These are phyloP conservation scores for Aeschynomene evenia DNA, from an alignment of 306 rosid genomes.

Conservation along the genomic window DNA sequence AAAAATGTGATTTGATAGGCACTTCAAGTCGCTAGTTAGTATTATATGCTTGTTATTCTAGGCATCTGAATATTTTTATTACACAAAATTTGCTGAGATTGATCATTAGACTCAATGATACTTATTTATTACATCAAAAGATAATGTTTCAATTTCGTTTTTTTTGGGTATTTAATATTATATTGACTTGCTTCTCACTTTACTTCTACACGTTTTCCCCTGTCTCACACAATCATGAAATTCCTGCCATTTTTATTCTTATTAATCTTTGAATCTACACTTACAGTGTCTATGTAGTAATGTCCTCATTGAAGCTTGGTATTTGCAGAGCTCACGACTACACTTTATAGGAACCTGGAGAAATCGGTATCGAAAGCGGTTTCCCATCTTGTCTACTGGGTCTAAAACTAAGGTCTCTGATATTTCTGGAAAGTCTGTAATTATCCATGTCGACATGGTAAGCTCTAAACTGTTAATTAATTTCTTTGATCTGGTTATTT, in stretches of 20 bases:
- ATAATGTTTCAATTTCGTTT: neutral
- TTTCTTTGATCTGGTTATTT: conserved; percentile 7
- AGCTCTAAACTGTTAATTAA: conserved; percentile 4
- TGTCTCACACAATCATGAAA: neutral
- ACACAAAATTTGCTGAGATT: conserved; percentile 7
- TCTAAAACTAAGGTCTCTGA: conserved; percentile 35
- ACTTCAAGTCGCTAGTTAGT: too few relatives aligned
- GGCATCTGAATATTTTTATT: neutral
- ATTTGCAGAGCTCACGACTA: conserved; percentile 78
- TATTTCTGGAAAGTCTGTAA: conserved; percentile 37
- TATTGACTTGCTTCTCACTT: conserved; percentile 18
- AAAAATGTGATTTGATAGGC: too few relatives aligned
- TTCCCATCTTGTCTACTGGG: conserved; percentile 49
- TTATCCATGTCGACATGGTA: conserved; percentile 94
- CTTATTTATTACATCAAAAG: neutral
- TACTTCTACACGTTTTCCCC: conserved; percentile 19
- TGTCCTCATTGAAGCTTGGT: conserved; percentile 32
- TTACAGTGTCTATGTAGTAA: conserved; percentile 13
- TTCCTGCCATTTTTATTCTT: neutral
- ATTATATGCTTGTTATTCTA: neutral
- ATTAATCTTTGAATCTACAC: neutral
- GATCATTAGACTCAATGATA: neutral
- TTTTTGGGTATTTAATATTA: neutral
- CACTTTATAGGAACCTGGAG: conserved; percentile 98
- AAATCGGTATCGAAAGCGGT: conserved; percentile 78